Evolutionary conservation across 495 filamentous ascomycete species (phyloP).

Genomic region (Trichoderma erinaceum): DNA sequence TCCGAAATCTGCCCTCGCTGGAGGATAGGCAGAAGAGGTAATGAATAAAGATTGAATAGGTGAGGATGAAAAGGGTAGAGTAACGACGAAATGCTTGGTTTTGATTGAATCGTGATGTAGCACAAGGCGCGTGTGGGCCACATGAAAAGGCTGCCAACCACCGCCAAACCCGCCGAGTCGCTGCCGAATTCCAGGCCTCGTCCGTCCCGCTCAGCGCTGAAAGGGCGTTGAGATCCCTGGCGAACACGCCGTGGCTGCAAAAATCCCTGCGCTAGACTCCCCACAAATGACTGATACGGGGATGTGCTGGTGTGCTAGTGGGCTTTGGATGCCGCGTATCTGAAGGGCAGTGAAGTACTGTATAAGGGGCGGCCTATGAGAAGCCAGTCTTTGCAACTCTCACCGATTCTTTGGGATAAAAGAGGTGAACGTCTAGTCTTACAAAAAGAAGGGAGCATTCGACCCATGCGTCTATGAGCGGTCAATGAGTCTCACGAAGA

Average conservation of each 20-base stretch:
- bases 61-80: neutral
- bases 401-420: neutral
- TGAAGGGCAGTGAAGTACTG: neutral
- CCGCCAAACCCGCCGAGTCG: neutral
- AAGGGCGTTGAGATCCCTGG: conserved; percentile 8
- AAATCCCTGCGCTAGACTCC: conserved; percentile 10
- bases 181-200: neutral
- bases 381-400: neutral
- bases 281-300: neutral
- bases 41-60: neutral
- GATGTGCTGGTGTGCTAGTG: neutral
- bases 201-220: neutral
- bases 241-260: conserved; percentile 1
- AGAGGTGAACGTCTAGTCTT: neutral
- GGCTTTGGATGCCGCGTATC: neutral
- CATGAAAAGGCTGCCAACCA: neutral
- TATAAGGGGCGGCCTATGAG: neutral
- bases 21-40: neutral
- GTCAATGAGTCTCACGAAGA: too few relatives aligned
- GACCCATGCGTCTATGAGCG: neutral
- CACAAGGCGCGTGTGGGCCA: neutral
- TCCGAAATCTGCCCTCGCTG: neutral
- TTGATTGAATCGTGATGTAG: neutral
- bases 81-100: neutral
- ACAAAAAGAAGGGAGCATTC: neutral